Evolutionary conservation across 2,329 filamentous ascomycete genomes (phyloP).

Genomic region (Fusarium foetens): DNA sequence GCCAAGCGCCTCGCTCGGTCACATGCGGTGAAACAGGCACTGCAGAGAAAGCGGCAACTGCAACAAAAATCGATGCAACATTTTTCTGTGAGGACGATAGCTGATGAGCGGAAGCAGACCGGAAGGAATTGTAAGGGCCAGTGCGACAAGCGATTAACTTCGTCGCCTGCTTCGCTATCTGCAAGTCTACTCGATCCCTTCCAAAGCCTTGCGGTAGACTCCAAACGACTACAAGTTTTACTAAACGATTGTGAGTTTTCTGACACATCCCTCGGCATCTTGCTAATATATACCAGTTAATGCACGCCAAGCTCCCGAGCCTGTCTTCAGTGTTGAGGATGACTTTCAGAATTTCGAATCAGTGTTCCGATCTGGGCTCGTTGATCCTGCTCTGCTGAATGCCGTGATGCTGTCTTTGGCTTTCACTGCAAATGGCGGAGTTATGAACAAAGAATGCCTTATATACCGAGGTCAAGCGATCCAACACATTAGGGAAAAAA

Average conservation of each 20-base stretch:
- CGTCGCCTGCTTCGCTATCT: neutral
- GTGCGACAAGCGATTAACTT: fast-evolving
- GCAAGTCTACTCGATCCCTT: conserved; percentile 17
- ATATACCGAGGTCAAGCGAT: conserved; percentile 50
- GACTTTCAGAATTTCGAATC: conserved; percentile 52
- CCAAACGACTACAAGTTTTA: conserved; percentile 10
- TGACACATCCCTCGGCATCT: fast-evolving
- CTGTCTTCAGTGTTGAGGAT: conserved; percentile 52
- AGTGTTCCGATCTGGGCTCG: conserved; percentile 47
- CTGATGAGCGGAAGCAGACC: neutral
- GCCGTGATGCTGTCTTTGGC: conserved; percentile 54
- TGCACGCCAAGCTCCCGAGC: conserved; percentile 44
- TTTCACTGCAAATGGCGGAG: conserved; percentile 43
- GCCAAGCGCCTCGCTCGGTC: conserved; percentile 26
- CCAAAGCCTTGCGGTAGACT: conserved; percentile 19
- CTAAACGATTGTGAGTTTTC: conserved; percentile 18
- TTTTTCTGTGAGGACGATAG: neutral
- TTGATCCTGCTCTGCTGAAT: conserved; percentile 52
- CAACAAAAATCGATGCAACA: conserved; percentile 16
- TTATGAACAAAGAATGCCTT: conserved; percentile 49
- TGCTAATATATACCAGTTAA: conserved; percentile 23
- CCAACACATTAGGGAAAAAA: conserved; percentile 48
- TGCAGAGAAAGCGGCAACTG: conserved; percentile 23
- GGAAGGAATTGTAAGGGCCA: fast-evolving
- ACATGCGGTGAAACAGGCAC: conserved; percentile 30